Evolutionary conservation across 164 flowering plant genomes (phyloP).

Genomic region (grape (Vitis vinifera)): ASM3070453v1 NC_081805.1:2613501-2614000

Average conservation of each 20-base stretch:
- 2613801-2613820: too few relatives aligned
- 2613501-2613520: constrained; percentile 84
- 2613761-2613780: too few relatives aligned
- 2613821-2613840: too few relatives aligned
- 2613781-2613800: too few relatives aligned
- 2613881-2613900: neutral
- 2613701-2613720: too few relatives aligned
- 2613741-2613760: too few relatives aligned
- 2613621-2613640: neutral
- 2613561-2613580: constrained; percentile 62
- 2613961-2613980: constrained; percentile 82
- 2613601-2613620: constrained; percentile 46
- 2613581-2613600: constrained; percentile 73
- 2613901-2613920: too few relatives aligned
- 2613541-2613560: constrained; percentile 57
- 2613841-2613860: too few relatives aligned
- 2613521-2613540: constrained; percentile 87
- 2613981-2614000: constrained; percentile 93
- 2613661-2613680: neutral
- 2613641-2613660: neutral
- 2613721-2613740: too few relatives aligned
- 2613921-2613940: constrained; percentile 44
- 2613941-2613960: constrained; percentile 78
- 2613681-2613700: too few relatives aligned
- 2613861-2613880: neutral